These are phyloP conservation scores for Epicoccum sorghinum DNA, from an alignment of 2,329 filamentous ascomycete species.

Conservation along the genomic window DNA sequence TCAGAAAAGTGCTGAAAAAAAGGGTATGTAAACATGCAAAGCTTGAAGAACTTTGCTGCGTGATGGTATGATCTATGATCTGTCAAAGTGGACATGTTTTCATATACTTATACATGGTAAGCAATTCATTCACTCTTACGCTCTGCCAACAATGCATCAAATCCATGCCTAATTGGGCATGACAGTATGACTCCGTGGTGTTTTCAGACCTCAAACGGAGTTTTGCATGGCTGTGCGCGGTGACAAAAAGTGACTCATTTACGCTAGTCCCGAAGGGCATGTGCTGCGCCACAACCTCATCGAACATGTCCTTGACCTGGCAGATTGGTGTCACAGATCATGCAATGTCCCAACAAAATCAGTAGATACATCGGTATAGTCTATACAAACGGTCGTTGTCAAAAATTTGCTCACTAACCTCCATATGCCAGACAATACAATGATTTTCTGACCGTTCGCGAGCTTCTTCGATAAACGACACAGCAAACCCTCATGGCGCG, in stretches of 20 bases:
- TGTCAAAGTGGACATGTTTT: background rate
- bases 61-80: background rate
- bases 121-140: background rate
- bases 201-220: background rate
- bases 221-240: constrained; percentile 9
- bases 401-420: no score
- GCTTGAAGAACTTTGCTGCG: background rate
- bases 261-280: constrained; percentile 20
- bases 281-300: constrained; percentile 21
- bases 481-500: no score
- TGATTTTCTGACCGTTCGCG: no score
- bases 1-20: background rate
- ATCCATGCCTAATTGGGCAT: constrained; percentile 8
- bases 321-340: no score
- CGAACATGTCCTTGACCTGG: no score
- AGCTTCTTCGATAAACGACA: no score
- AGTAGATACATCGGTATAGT: no score
- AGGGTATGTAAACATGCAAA: constrained; percentile 17
- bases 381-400: no score
- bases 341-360: no score
- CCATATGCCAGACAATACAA: no score
- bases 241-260: constrained; percentile 37
- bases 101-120: constrained; percentile 10
- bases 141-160: background rate
- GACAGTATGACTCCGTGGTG: constrained; percentile 23